A percentile compares a stretch with the other conserved stretches of the same genome.
phyloP scores from a whole-genome alignment of 23 red algal genomes.

The Gracilariopsis chorda region DNA sequence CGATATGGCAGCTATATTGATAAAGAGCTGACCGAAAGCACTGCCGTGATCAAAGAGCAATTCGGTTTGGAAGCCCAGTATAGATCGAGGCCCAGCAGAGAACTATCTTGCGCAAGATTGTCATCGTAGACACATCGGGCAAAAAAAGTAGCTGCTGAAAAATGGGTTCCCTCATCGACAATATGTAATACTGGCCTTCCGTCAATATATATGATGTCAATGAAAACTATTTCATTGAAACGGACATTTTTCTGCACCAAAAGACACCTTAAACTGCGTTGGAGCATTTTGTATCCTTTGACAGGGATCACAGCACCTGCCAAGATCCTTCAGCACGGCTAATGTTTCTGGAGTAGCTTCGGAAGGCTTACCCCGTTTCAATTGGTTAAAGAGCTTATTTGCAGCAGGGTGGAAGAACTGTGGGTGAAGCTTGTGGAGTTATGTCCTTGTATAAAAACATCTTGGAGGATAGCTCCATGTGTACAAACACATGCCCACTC shows the following conservation, averaged over 20 bases:
- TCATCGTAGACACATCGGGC: not conserved
- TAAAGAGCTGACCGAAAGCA: not conserved
- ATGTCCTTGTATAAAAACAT: not conserved
- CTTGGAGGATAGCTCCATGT: not conserved
- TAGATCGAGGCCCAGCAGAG: not conserved
- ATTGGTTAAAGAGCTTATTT: not conserved
- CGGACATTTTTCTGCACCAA: not conserved
- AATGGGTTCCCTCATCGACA: not conserved
- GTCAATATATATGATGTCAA: conserved; percentile 6
- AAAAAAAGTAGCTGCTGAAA: not conserved
- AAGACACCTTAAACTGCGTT: not conserved
- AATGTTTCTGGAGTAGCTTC: not conserved
- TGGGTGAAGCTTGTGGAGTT: not conserved
- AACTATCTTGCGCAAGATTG: not conserved
- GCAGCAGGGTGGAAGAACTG: not conserved
- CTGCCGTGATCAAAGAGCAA: not conserved
- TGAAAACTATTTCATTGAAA: not conserved
- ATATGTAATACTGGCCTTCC: not conserved
- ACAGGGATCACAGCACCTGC: not conserved
- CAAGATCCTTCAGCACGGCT: not conserved
- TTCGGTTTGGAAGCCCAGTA: not conserved
- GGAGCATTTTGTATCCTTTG: not conserved
- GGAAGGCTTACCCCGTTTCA: not conserved
- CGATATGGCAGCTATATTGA: not conserved
- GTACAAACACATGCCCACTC: conserved; percentile 9